Percentiles rank a stretch among this genome's conserved stretches.
These are phyloP conservation scores for Polysphondylium violaceum DNA, from an alignment of 78 protist genomes.

Conservation along the genomic window DNA sequence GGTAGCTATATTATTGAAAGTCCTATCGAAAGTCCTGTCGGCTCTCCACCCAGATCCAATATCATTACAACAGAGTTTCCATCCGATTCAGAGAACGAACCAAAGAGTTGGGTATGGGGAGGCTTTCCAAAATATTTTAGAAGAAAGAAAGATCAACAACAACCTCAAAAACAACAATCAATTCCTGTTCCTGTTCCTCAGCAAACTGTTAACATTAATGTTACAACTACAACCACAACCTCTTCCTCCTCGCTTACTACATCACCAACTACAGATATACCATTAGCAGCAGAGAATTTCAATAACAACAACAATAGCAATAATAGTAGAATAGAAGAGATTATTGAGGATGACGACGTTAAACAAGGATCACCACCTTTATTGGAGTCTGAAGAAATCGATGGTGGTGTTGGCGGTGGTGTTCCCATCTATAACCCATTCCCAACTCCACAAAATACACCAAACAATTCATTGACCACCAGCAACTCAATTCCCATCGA, in stretches of 20 bases:
- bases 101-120: slow-evolving; percentile 75
- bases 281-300: slow-evolving; percentile 11
- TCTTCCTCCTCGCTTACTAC: slow-evolving; percentile 11
- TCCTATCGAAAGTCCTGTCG: slow-evolving; percentile 18
- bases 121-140: slow-evolving; percentile 56
- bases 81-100: slow-evolving; percentile 66
- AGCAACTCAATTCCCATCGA: slow-evolving; percentile 9
- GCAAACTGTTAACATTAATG: not conserved
- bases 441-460: not conserved
- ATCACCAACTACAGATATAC: slow-evolving; percentile 2
- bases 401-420: slow-evolving; percentile 11
- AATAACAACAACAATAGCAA: not conserved
- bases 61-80: not conserved
- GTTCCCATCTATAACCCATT: not conserved
- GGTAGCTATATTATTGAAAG: slow-evolving; percentile 64
- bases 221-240: slow-evolving; percentile 3
- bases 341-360: not conserved
- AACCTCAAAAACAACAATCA: not conserved
- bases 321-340: not conserved
- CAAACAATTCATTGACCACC: not conserved
- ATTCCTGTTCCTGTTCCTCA: too few relatives aligned
- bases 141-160: slow-evolving; percentile 23
- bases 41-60: slow-evolving; percentile 13
- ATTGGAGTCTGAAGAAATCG: not conserved
- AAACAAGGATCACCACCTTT: not conserved